Base-by-base conservation (phyloP, 768 basidiomycete genomes). In the Suillus subluteus region DNA sequence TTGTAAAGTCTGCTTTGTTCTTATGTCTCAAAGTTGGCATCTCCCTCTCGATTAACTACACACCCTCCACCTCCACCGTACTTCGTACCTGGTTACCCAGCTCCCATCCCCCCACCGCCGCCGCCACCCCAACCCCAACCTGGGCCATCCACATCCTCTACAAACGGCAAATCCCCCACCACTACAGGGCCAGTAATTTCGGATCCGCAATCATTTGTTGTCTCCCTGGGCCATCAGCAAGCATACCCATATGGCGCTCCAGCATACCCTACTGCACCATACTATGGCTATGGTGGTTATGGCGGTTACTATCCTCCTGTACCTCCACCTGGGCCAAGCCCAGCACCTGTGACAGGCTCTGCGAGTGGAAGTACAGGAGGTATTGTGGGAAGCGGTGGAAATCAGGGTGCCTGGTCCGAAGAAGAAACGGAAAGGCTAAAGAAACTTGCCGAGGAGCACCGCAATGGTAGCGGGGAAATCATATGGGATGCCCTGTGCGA, bases 401-500 rank as follows among this genome's bases (percentile, higher is more conserved):
- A 87, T 63, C 88, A 90, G 62, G 92, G 91, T 0, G 82, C 90
- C 8, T 94, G 92, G 93, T 86, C 90, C 3, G 89, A 92, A 8
- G 91, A 90, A 66, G 93, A 95, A 73, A 86, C 85, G 0, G 90
- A 91, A 68, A 83, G 86, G 48, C 73, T 95, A 66, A 89, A 83
- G 75, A 86, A 82, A 62, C 73, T 94, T 26, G 88, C 90, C 0
- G 92, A 93, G 68, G 87, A 91, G 62, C 88, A 88, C 73, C 84
- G 84, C 65, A 76, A 80, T 62, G 75, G 75, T 38, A 81, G 73
- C 18, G 74, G 82, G 6, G 81, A 82, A 62, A 88, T 90, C 48
- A 90, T 91, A 62, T 95, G 92, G 92, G 92, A 94, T 75, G 87
- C 88, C 80, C 84, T 94, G 30, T 86, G 89, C 62, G 81, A 81